phyloP scores from a whole-genome alignment of 331 rosid species.

The Quercus phellos region DNA sequence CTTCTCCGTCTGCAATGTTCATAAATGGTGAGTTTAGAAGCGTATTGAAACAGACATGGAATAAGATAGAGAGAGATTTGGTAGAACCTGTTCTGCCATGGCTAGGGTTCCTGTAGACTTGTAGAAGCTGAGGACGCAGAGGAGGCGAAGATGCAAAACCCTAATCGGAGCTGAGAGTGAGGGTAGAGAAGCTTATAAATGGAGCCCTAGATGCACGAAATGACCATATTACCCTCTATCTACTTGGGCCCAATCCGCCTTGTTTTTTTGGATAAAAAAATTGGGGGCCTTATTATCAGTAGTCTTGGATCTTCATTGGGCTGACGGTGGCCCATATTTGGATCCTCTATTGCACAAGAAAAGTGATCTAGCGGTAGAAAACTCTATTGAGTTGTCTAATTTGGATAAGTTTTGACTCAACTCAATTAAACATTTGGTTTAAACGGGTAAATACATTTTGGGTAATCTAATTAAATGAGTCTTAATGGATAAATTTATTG shows the following conservation, averaged over 20 bases:
- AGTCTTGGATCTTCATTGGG: conserved; percentile 34
- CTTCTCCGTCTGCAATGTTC: conserved; percentile 56
- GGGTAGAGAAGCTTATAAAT: conserved; percentile 1
- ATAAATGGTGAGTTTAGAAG: neutral
- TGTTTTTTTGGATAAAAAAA: no score
- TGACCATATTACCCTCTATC: conserved; percentile 6
- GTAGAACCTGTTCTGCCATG: conserved; percentile 52
- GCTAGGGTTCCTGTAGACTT: neutral
- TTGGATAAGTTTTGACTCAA: no score
- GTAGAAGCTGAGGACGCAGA: conserved; percentile 3
- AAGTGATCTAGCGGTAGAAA: conserved; percentile 42
- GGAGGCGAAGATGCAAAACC: conserved; percentile 16
- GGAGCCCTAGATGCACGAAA: neutral
- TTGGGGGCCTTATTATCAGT: no score
- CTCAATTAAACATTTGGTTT: neutral
- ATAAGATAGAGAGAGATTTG: neutral
- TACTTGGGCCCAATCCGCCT: neutral
- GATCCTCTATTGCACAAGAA: conserved; percentile 36
- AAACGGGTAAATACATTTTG: neutral
- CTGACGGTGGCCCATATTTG: conserved; percentile 35
- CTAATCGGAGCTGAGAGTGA: neutral
- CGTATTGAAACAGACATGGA: neutral
- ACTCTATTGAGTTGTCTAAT: neutral
- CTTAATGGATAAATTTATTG: no score
- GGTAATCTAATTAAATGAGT: no score